Evolutionary conservation across 2,329 filamentous ascomycete species (phyloP).

Genomic region (Paraconiothyrium brasiliense): DNA sequence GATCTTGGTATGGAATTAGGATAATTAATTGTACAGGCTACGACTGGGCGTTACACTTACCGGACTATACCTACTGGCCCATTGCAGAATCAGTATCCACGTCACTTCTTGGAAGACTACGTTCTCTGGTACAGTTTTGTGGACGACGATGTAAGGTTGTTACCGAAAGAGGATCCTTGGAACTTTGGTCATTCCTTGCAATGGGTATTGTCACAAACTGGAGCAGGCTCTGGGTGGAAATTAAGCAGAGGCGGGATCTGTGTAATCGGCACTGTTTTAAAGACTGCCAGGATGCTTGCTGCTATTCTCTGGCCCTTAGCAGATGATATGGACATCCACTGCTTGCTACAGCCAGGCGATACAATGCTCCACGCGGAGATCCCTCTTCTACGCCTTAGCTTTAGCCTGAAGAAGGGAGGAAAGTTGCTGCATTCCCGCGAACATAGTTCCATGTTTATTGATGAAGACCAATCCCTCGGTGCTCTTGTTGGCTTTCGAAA

Average conservation of each 20-base stretch:
- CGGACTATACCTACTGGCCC: slow-evolving; percentile 47
- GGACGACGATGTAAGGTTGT: slow-evolving; percentile 16
- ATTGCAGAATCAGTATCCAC: slow-evolving; percentile 46
- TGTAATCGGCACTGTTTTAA: slow-evolving; percentile 21
- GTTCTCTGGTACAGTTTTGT: slow-evolving; percentile 38
- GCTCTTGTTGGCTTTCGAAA: slow-evolving; percentile 36
- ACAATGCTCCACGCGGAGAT: slow-evolving; percentile 24
- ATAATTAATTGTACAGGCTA: slow-evolving; percentile 36
- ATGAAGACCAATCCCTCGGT: slow-evolving; percentile 32
- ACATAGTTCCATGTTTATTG: slow-evolving; percentile 36
- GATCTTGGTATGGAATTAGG: slow-evolving; percentile 45
- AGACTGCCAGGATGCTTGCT: slow-evolving; percentile 20
- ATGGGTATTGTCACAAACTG: slow-evolving; percentile 28
- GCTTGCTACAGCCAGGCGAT: slow-evolving; percentile 17
- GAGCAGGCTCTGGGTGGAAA: slow-evolving; percentile 25
- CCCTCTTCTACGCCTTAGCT: slow-evolving; percentile 26
- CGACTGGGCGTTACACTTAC: slow-evolving; percentile 12
- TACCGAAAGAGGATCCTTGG: slow-evolving; percentile 23
- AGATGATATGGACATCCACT: slow-evolving; percentile 27
- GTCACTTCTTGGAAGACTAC: slow-evolving; percentile 28
- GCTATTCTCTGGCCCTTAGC: slow-evolving; percentile 30
- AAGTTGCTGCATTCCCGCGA: slow-evolving; percentile 32
- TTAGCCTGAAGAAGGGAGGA: slow-evolving; percentile 18
- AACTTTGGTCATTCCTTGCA: background rate
- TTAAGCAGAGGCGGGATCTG: slow-evolving; percentile 25